phyloP scores from a whole-genome alignment of 768 basidiomycete genomes.

The Panaeolus papilionaceus region DNA sequence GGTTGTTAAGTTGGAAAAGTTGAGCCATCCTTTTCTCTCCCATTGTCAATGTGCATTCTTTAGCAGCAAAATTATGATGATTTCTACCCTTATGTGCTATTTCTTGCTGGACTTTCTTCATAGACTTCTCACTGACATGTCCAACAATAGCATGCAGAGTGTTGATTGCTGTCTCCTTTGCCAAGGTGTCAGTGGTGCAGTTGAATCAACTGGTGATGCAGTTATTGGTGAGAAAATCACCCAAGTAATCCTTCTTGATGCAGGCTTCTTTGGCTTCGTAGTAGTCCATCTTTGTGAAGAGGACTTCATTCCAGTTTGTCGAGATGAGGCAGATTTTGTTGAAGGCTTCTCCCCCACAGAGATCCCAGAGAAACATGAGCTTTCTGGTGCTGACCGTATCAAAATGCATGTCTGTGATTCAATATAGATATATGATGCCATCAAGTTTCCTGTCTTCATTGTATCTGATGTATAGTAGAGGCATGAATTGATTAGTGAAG shows the following conservation, averaged over 20 bases:
- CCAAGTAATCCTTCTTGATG: neutral
- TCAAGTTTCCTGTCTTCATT: neutral
- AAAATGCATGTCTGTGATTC: neutral
- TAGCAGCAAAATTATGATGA: neutral
- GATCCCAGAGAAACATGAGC: neutral
- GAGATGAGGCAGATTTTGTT: neutral
- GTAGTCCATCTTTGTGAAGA: neutral
- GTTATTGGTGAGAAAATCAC: neutral
- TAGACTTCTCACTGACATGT: neutral
- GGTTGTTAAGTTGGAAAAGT: neutral
- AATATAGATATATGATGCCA: neutral
- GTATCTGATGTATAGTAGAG: neutral
- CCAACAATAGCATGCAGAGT: neutral
- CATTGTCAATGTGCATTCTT: neutral
- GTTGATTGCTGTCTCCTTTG: neutral
- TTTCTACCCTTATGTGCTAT: neutral
- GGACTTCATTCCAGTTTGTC: neutral
- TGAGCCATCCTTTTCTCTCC: neutral
- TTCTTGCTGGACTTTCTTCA: neutral
- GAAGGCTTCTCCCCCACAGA: neutral
- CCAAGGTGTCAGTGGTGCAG: neutral
- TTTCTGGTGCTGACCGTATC: neutral
- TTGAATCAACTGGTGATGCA: neutral
- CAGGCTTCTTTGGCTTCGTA: neutral
- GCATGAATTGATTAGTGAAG: neutral